Base-by-base conservation (phyloP, 306 rosid species). In the Quercus wislizeni region DNA sequence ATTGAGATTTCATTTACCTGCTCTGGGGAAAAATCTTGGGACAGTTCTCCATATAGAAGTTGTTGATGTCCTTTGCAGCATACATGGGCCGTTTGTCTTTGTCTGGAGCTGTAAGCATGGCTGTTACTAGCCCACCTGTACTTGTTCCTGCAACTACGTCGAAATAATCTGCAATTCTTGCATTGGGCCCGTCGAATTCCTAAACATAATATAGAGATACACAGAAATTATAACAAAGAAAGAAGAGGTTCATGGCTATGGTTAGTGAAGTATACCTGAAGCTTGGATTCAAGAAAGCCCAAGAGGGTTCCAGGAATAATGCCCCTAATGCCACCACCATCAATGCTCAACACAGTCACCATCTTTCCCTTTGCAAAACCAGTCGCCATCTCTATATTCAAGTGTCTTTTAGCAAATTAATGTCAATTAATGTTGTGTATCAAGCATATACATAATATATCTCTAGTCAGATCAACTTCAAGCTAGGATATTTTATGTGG, bases 111-210 rank as follows among this genome's bases (percentile, higher is more conserved):
- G 81, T 71, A 25, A 78, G 76, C 81, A 78, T 78, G 52, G 76
- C 5, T 31, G 71, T 12, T 13, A 78, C 81, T 5, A 78, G 55
- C 14, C 81, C 81, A 8, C 81, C 81, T 13, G 81, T 78, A 11
- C 81, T 78, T 56, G 81, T 78, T 14, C 81, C 81, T 0, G 81
- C 81, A 8, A 78, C n/a, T 25, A 71, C 69, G 62, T 78, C 81
- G 71, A 78, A 78, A 68, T 78, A 78, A 43, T 78, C 81, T 4
- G 71, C 81, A 5, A 71, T 25, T 57, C 76, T 57, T n/a, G 21
- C 81, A 12, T 71, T 56, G 4, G 76, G 62, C 0, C 71, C 76
- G 12, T 78, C 81, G 51, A 78, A 4, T 58, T 71, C 71, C 81
- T 78, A 56, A n/a, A n/a, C 12, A 23, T 0, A 27, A 1, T 21